Evolutionary conservation across 768 basidiomycete genomes (phyloP).

Genomic region (Lyophyllum atratum): DNA sequence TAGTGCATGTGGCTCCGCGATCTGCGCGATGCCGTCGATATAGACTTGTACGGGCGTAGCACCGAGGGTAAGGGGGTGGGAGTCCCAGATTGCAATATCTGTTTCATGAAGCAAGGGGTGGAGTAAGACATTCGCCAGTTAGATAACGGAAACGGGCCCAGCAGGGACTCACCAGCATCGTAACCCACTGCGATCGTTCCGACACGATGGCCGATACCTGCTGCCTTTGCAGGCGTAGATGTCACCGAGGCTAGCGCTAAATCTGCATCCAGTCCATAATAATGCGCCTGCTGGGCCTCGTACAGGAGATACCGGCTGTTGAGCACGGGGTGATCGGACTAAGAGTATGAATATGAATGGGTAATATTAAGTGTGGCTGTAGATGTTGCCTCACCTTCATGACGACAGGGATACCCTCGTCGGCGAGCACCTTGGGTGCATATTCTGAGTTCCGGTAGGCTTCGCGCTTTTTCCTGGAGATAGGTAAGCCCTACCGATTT

Average conservation of each 20-base stretch:
- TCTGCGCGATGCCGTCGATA: slow-evolving; percentile 81
- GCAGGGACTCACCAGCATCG: slow-evolving; percentile 14
- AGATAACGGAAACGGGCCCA: background rate
- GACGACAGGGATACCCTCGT: slow-evolving; percentile 64
- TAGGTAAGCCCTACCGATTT: background rate
- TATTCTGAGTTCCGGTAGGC: slow-evolving; percentile 73
- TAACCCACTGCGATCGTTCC: slow-evolving; percentile 59
- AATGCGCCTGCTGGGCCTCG: slow-evolving; percentile 72
- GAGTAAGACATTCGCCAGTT: background rate
- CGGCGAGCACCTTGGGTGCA: slow-evolving; percentile 69
- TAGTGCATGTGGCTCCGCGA: slow-evolving; percentile 31
- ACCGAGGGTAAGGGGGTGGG: slow-evolving; percentile 76
- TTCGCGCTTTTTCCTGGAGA: slow-evolving; percentile 44
- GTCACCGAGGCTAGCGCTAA: slow-evolving; percentile 66
- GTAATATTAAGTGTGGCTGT: background rate
- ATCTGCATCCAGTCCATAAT: slow-evolving; percentile 60
- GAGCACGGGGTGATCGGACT: slow-evolving; percentile 59
- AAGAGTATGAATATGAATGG: background rate
- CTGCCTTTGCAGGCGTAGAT: slow-evolving; percentile 59
- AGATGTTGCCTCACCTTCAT: slow-evolving; percentile 56
- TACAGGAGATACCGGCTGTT: slow-evolving; percentile 68
- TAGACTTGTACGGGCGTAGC: slow-evolving; percentile 82
- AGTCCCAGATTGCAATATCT: slow-evolving; percentile 68
- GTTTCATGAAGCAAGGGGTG: background rate
- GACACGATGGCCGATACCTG: slow-evolving; percentile 70